phyloP scores from a whole-genome alignment of 2,329 filamentous ascomycete species.

The Aspergillus fischeri region DNA sequence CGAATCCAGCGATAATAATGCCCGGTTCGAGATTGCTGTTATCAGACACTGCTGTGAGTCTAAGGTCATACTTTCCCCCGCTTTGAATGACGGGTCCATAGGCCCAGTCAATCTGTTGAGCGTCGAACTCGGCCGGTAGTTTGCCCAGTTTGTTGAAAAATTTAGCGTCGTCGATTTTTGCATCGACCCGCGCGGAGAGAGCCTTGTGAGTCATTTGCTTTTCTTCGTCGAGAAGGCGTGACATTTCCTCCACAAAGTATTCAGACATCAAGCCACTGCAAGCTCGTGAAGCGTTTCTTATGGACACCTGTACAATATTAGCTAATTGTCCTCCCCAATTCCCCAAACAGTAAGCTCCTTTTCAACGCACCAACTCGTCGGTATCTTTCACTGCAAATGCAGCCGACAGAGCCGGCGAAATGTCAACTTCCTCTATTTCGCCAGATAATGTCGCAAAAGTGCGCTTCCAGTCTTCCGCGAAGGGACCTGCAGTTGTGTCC shows the following conservation, averaged over 20 bases:
- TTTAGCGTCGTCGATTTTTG: slow-evolving; percentile 87
- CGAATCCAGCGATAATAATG: slow-evolving; percentile 88
- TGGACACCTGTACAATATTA: slow-evolving; percentile 59
- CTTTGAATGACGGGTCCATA: slow-evolving; percentile 89
- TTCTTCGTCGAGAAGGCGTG: slow-evolving; percentile 87
- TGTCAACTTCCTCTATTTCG: slow-evolving; percentile 83
- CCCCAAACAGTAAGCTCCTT: background rate
- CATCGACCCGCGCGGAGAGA: slow-evolving; percentile 80
- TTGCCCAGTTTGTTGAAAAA: slow-evolving; percentile 86
- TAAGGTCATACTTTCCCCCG: slow-evolving; percentile 90
- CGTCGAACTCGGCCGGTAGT: slow-evolving; percentile 81
- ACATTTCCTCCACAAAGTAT: slow-evolving; percentile 98
- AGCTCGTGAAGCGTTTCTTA: slow-evolving; percentile 89
- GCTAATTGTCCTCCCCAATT: background rate
- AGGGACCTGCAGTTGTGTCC: slow-evolving; percentile 79
- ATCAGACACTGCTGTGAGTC: slow-evolving; percentile 72
- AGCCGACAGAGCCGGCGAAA: slow-evolving; percentile 69
- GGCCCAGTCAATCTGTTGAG: slow-evolving; percentile 88
- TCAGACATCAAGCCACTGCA: slow-evolving; percentile 93
- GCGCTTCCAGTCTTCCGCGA: slow-evolving; percentile 95
- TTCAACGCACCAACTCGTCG: slow-evolving; percentile 65
- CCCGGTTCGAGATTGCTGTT: slow-evolving; percentile 82
- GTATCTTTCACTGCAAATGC: slow-evolving; percentile 94
- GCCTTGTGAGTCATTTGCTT: slow-evolving; percentile 92
- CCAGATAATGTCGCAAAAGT: slow-evolving; percentile 72